A percentile compares a stretch with the other conserved stretches of the same genome.
Conservation (phyloP, 331 rosid genomes). For the Rosa hybrid region DNA sequence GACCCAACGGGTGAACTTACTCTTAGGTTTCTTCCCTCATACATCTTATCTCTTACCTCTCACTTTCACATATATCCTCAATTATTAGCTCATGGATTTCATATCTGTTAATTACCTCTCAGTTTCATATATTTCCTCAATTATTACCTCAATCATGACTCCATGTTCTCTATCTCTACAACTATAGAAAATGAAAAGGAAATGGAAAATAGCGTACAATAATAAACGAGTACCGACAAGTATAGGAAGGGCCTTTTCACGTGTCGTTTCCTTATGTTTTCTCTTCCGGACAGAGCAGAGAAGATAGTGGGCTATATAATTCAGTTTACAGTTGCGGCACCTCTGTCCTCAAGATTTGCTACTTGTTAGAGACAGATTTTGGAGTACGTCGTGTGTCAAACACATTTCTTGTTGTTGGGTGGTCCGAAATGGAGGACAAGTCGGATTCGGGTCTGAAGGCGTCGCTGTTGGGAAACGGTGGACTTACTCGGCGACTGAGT, state of each 20-base stretch:
- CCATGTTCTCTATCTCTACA: background rate
- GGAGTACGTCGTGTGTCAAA: background rate
- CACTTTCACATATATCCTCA: too few relatives aligned
- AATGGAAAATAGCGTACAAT: background rate
- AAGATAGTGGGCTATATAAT: background rate
- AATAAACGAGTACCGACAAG: background rate
- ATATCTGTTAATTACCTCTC: too few relatives aligned
- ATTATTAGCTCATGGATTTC: too few relatives aligned
- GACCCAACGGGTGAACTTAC: too few relatives aligned
- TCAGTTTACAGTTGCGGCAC: constrained; percentile 2
- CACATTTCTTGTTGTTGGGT: background rate
- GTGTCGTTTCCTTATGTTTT: background rate
- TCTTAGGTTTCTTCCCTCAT: too few relatives aligned
- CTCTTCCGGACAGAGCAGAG: background rate
- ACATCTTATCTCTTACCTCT: too few relatives aligned
- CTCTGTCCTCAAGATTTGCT: background rate
- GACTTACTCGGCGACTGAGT: constrained; percentile 28
- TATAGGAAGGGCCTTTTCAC: background rate
- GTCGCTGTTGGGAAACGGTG: constrained; percentile 27
- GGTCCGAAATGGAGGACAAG: constrained; percentile 25
- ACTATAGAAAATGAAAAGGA: background rate
- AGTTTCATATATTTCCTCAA: too few relatives aligned
- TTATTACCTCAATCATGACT: background rate
- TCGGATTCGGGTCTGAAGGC: constrained; percentile 24
- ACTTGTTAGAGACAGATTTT: background rate